Conservation (phyloP, 2,329 filamentous ascomycete genomes). For the Curvularia eragrostidis region DNA sequence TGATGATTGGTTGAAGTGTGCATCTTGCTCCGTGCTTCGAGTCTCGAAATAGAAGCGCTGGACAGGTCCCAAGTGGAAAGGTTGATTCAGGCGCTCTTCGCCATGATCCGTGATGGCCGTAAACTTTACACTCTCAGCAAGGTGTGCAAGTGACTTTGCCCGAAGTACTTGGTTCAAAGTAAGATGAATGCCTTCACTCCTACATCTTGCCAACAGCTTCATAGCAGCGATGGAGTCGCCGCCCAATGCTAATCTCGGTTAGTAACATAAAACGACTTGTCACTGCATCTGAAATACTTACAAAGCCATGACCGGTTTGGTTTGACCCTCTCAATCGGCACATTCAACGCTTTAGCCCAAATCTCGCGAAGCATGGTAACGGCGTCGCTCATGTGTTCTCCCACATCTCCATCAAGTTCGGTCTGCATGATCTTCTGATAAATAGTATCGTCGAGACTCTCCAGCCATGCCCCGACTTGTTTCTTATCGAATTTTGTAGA, state of each 20-base stretch:
- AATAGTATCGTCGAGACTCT: constrained; percentile 48
- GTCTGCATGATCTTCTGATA: constrained; percentile 52
- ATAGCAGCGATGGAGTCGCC: constrained; percentile 46
- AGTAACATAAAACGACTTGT: background rate
- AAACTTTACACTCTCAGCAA: constrained; percentile 31
- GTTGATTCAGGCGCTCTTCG: constrained; percentile 34
- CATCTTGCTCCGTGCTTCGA: constrained; percentile 38
- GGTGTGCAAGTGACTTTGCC: constrained; percentile 40
- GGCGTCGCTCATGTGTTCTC: constrained; percentile 20
- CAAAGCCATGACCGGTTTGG: constrained; percentile 38
- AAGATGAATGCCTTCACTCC: constrained; percentile 41
- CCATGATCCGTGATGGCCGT: constrained; percentile 12
- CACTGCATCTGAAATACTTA: background rate
- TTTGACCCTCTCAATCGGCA: constrained; percentile 38
- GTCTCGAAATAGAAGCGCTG: constrained; percentile 55
- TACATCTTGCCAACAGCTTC: constrained; percentile 41
- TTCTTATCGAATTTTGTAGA: constrained; percentile 44
- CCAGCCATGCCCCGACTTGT: constrained; percentile 54
- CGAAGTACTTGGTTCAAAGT: constrained; percentile 43
- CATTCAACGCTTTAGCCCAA: constrained; percentile 54
- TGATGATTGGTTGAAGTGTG: constrained; percentile 57
- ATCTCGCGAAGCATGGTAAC: constrained; percentile 39
- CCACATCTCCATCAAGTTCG: constrained; percentile 36
- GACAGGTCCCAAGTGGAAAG: constrained; percentile 55
- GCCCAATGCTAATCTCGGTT: constrained; percentile 26